A percentile compares a stretch with the other conserved stretches of the same genome.
phyloP scores from a whole-genome alignment of 495 filamentous ascomycete species.

The Pyrenula aspistea region DNA sequence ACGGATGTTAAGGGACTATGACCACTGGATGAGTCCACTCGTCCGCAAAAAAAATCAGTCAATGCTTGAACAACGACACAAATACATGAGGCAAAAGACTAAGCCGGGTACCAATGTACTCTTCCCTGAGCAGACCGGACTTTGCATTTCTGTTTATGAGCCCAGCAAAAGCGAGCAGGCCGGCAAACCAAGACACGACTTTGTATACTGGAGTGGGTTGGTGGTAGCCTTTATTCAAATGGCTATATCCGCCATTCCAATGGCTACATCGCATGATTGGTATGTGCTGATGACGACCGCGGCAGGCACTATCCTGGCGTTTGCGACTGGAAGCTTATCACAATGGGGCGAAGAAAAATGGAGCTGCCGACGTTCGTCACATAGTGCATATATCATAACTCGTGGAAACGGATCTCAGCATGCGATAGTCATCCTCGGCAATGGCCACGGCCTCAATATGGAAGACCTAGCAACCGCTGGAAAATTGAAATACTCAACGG shows the following conservation, averaged over 20 bases:
- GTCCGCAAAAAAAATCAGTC: no score
- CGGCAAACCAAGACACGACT: not conserved
- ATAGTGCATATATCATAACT: slow-evolving; percentile 23
- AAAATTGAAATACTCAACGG: not conserved
- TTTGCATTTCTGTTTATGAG: not conserved
- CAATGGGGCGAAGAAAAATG: slow-evolving; percentile 42
- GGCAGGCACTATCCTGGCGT: slow-evolving; percentile 24
- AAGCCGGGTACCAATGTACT: no score
- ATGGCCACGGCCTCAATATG: slow-evolving; percentile 3
- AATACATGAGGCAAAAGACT: no score
- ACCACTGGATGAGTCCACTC: no score
- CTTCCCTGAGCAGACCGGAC: no score
- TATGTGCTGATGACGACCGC: slow-evolving; percentile 28
- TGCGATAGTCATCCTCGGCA: slow-evolving; percentile 27
- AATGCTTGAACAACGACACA: no score
- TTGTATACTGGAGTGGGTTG: not conserved
- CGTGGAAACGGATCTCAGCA: slow-evolving; percentile 32
- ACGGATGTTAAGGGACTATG: slow-evolving; percentile 34
- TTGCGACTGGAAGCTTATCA: slow-evolving; percentile 19
- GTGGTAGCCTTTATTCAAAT: slow-evolving; percentile 5
- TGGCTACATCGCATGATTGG: slow-evolving; percentile 28
- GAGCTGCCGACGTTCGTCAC: slow-evolving; percentile 20
- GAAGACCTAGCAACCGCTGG: not conserved
- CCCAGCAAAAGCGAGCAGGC: not conserved
- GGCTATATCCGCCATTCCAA: slow-evolving; percentile 31